Evolutionary conservation across 2,329 filamentous ascomycete genomes (phyloP).

Genomic region (Aspergillus thermomutatus): DNA sequence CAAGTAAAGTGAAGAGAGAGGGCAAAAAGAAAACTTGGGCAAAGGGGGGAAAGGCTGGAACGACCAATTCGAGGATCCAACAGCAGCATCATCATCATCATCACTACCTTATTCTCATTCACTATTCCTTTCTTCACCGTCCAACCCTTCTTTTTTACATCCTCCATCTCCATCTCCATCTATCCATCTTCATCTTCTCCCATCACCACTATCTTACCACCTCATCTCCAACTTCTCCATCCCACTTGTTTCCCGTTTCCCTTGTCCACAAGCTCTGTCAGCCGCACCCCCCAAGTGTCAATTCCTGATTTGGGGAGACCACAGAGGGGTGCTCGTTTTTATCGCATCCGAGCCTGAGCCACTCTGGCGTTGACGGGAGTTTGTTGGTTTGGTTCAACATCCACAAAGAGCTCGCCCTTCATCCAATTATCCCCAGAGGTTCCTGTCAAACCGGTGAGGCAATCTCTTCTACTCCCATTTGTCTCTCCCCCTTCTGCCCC

Average conservation of each 20-base stretch:
- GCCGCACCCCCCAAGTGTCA: neutral
- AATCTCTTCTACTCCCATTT: constrained; percentile 8
- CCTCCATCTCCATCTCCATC: constrained; percentile 1
- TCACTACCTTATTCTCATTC: constrained; percentile 1
- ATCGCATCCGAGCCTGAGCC: neutral
- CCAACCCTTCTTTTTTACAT: neutral
- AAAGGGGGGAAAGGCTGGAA: constrained; percentile 9
- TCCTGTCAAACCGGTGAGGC: neutral
- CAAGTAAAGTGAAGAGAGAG: constrained; percentile 4
- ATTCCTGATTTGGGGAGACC: neutral
- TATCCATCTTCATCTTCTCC: neutral
- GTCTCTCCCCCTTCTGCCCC: constrained; percentile 24
- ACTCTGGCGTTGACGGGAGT: constrained; percentile 1
- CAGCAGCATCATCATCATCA: constrained; percentile 9
- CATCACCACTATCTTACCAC: constrained; percentile 5
- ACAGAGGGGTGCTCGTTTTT: neutral
- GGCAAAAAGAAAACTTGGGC: constrained; percentile 10
- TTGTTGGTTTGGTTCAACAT: neutral
- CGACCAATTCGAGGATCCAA: constrained; percentile 8
- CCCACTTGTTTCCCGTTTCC: constrained; percentile 2
- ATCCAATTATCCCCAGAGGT: neutral
- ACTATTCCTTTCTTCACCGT: neutral
- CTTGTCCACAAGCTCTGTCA: neutral
- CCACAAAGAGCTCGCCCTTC: neutral
- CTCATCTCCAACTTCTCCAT: constrained; percentile 3